These are phyloP conservation scores for Cercophora samala DNA, from an alignment of 495 filamentous ascomycete species.

Conservation along the genomic window DNA sequence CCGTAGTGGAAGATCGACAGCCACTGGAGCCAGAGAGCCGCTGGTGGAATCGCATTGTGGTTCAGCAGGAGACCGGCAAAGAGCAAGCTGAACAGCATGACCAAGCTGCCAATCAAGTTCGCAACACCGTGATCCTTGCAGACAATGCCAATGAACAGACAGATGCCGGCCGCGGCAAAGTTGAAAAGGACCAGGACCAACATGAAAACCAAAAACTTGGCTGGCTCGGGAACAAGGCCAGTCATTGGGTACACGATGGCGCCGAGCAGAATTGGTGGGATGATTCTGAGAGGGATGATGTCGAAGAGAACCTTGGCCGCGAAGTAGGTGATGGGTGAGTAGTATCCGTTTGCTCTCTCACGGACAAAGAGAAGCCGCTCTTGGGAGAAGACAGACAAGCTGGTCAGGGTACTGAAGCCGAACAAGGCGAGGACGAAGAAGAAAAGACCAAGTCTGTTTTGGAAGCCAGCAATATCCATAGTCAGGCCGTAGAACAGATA, in stretches of 20 bases:
- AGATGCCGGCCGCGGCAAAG: conserved; percentile 86
- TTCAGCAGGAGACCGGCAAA: conserved; percentile 93
- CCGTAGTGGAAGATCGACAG: conserved; percentile 99
- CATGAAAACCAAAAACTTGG: conserved; percentile 87
- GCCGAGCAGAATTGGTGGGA: conserved; percentile 96
- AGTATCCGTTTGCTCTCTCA: conserved; percentile 96
- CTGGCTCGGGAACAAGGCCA: conserved; percentile 77
- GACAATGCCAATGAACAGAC: conserved; percentile 93
- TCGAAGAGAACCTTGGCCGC: conserved; percentile 91
- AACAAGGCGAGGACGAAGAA: conserved; percentile 97
- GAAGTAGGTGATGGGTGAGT: conserved; percentile 96
- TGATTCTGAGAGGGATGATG: conserved; percentile 86
- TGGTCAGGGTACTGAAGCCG: conserved; percentile 93
- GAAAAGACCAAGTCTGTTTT: conserved; percentile 96
- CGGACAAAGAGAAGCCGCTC: conserved; percentile 91
- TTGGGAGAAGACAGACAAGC: conserved; percentile 86
- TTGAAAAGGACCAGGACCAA: conserved; percentile 94
- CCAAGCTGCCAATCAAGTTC: conserved; percentile 88
- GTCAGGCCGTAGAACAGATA: conserved; percentile 96
- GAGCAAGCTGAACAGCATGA: conserved; percentile 96
- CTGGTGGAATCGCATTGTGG: conserved; percentile 82
- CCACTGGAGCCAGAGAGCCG: conserved; percentile 84
- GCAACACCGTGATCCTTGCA: conserved; percentile 90
- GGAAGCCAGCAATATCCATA: conserved; percentile 94
- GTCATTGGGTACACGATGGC: conserved; percentile 96